Conservation (phyloP, 1,284 basidiomycete genomes). For the Lentinula novae-zelandiae region DNA sequence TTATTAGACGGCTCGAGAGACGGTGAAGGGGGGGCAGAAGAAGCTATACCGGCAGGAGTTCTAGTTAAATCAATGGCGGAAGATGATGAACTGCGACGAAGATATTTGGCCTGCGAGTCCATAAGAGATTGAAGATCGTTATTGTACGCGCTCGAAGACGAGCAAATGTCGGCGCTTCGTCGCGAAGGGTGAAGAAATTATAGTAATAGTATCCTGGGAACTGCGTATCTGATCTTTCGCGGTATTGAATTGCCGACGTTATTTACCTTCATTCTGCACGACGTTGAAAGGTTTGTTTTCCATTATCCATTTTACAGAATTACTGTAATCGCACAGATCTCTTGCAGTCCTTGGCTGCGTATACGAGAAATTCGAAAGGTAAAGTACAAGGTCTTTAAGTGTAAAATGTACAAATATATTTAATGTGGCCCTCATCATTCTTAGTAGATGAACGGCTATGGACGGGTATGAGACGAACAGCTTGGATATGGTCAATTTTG, state of each 20-base stretch:
- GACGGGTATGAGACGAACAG: too few relatives aligned
- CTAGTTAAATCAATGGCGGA: slow-evolving; percentile 55
- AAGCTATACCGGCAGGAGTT: slow-evolving; percentile 39
- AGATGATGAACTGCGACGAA: slow-evolving; percentile 36
- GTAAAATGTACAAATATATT: too few relatives aligned
- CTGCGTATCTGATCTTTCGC: not conserved
- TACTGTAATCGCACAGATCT: too few relatives aligned
- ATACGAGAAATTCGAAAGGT: too few relatives aligned
- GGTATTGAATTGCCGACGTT: not conserved
- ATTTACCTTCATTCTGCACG: not conserved
- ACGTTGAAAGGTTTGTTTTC: too few relatives aligned
- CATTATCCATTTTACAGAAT: too few relatives aligned
- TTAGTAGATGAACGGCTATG: too few relatives aligned
- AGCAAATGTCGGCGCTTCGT: not conserved
- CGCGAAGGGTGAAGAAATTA: not conserved
- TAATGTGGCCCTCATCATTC: too few relatives aligned
- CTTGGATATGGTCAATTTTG: too few relatives aligned
- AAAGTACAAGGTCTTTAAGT: too few relatives aligned
- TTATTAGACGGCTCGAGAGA: slow-evolving; percentile 44
- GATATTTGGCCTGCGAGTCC: slow-evolving; percentile 6
- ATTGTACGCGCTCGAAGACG: not conserved
- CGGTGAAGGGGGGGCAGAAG: slow-evolving; percentile 44
- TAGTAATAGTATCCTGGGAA: not conserved
- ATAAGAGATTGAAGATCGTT: not conserved
- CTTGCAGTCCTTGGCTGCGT: too few relatives aligned